Base-by-base conservation (phyloP, 352 stramenopile species). In the Phytopythium delawarense region DNA sequence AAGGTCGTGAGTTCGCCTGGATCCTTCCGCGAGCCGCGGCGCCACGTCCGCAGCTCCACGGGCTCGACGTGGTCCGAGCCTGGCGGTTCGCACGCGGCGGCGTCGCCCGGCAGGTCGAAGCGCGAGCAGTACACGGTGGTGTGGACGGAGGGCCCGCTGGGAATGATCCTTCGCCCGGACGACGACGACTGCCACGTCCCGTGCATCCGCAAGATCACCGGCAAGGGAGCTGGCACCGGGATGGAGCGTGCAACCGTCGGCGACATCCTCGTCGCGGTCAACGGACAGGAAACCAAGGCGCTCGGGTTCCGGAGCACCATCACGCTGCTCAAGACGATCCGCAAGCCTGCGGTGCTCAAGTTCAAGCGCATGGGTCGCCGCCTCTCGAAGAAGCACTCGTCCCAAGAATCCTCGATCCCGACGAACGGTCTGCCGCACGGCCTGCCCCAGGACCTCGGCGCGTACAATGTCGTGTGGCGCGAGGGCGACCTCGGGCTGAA, bases 401-500 rank as follows among this genome's bases (percentile, higher is more conserved):
- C 71, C 8, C 66, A 75, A 20, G 80, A 85, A 11, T 46, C 68
- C 11, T 64, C 35, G 35, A 54, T 69, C 11, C 65, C 71, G 1
- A 57, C 74, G 23, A 71, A 65, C 55, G 62, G 68, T 18, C 66
- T 79, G 40, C 63, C 71, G 6, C 54, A 56, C 23, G 52, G 34
- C 13, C 23, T 60, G 12, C 54, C 57, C 21, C 79, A 72, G n/a
- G 78, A 90, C 48, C 69, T 81, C 49, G 81, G 76, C 48, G 78
- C 84, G 32, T 96, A 96, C 71, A 83, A 96, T 63, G 91, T 96
- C 60, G 87, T 96, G 50, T 96, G 87, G 87, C 78, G 87, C 21
- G 87, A 96, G 67, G 87, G 87, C 20, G 85, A 96, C 58, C 60
- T 94, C 23, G 87, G 87, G 3, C 75, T 96, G 28, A 96, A 94